Conservation (phyloP, 2,329 filamentous ascomycete genomes). For the Scedosporium boydii region DNA sequence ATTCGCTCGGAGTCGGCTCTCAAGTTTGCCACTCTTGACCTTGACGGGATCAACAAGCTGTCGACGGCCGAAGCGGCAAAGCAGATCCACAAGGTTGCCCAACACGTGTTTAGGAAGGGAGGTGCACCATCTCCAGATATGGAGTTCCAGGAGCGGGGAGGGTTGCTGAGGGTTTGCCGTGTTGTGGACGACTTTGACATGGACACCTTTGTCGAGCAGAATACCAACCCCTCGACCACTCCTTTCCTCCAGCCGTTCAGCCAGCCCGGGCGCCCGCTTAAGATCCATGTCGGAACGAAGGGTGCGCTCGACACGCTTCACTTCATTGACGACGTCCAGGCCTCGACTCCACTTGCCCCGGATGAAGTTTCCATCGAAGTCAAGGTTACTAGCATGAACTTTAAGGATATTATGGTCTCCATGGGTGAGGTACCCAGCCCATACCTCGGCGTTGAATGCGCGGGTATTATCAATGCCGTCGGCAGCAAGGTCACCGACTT, state of each 20-base stretch:
- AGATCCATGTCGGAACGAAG: constrained; percentile 13
- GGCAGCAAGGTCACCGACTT: constrained; percentile 18
- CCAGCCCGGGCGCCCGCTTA: constrained; percentile 12
- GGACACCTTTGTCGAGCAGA: constrained; percentile 31
- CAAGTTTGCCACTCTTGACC: constrained; percentile 33
- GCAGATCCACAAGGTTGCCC: background rate
- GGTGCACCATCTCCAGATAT: constrained; percentile 24
- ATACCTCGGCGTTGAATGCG: constrained; percentile 19
- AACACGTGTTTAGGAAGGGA: constrained; percentile 19
- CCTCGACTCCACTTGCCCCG: constrained; percentile 2
- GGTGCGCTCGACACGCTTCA: constrained; percentile 17
- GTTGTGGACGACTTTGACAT: constrained; percentile 29
- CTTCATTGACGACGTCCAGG: constrained; percentile 13
- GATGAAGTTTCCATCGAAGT: constrained; percentile 16
- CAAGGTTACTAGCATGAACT: constrained; percentile 16
- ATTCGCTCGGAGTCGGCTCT: constrained; percentile 36
- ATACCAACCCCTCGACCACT: constrained; percentile 17
- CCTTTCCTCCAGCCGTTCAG: constrained; percentile 1
- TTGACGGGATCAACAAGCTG: constrained; percentile 22
- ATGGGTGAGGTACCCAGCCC: constrained; percentile 13
- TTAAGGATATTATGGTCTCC: constrained; percentile 16
- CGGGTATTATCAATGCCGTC: constrained; percentile 22
- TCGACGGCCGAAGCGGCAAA: background rate
- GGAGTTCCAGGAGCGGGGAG: constrained; percentile 30
- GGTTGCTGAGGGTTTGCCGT: constrained; percentile 26